Conservation (phyloP, 2,329 filamentous ascomycete genomes). For the Arthrobotrys entomopaga region DNA sequence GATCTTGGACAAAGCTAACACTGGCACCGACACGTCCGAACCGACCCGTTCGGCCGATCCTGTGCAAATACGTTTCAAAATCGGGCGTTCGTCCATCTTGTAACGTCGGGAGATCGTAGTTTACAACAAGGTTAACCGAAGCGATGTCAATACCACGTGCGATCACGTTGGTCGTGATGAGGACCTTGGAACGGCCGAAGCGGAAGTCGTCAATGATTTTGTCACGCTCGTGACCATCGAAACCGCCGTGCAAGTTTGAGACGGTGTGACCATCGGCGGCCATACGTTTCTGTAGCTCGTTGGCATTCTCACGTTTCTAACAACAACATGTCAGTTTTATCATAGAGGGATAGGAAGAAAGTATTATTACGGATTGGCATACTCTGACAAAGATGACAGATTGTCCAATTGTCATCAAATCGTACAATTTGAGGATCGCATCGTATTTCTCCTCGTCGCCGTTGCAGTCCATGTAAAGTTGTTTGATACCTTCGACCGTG, state of each 20-base stretch:
- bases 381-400: constrained; percentile 98
- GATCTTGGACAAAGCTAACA: constrained; percentile 92
- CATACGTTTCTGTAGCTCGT: constrained; percentile 87
- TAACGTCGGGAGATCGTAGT: constrained; percentile 83
- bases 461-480: constrained; percentile 95
- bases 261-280: constrained; percentile 88
- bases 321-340: neutral
- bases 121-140: constrained; percentile 96
- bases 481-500: constrained; percentile 95
- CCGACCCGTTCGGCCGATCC: constrained; percentile 94
- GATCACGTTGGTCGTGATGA: constrained; percentile 97
- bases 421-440: constrained; percentile 90
- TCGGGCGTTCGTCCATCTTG: constrained; percentile 77
- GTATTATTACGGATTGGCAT: constrained; percentile 59
- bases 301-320: constrained; percentile 84
- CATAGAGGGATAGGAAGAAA: neutral
- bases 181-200: constrained; percentile 85
- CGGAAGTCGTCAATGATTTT: constrained; percentile 86
- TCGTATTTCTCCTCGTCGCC: constrained; percentile 85
- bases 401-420: constrained; percentile 93
- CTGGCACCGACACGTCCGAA: constrained; percentile 97
- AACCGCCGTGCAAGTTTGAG: constrained; percentile 85
- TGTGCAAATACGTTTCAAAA: constrained; percentile 94
- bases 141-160: constrained; percentile 93
- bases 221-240: constrained; percentile 86